These are phyloP conservation scores for Trichosporon sp. DNA, from an alignment of 1,284 basidiomycete genomes.

Conservation along the genomic window DNA sequence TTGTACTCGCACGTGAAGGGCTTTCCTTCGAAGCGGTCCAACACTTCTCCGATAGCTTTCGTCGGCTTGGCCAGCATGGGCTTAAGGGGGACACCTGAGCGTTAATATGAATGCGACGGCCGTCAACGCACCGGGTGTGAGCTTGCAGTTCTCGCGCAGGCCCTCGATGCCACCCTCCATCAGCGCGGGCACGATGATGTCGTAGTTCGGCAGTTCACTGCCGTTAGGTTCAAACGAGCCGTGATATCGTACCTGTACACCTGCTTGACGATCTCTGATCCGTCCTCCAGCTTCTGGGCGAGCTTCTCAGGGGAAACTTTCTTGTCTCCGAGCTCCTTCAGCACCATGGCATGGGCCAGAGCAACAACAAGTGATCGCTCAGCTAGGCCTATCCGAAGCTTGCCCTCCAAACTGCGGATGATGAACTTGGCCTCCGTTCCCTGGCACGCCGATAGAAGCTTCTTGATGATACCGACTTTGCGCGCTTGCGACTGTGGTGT, in stretches of 20 bases:
- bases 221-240: neutral
- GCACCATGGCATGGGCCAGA: conserved; percentile 79
- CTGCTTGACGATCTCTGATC: conserved; percentile 76
- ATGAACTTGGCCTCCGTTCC: conserved; percentile 88
- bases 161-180: conserved; percentile 75
- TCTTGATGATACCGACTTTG: conserved; percentile 94
- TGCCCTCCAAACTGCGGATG: conserved; percentile 92
- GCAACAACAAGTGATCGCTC: conserved; percentile 90
- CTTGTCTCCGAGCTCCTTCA: conserved; percentile 76
- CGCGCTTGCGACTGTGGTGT: conserved; percentile 78
- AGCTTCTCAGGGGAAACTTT: conserved; percentile 75
- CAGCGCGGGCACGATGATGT: conserved; percentile 89
- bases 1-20: conserved; percentile 99
- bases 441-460: conserved; percentile 88
- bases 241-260: conserved; percentile 74
- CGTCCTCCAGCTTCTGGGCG: conserved; percentile 74
- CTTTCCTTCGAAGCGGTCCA: conserved; percentile 95
- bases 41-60: conserved; percentile 97
- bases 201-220: conserved; percentile 92
- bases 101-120: neutral
- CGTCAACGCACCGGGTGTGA: conserved; percentile 71
- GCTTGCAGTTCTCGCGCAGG: conserved; percentile 75
- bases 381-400: conserved; percentile 94
- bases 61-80: conserved; percentile 99
- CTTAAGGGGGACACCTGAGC: conserved; percentile 78